Evolutionary conservation across 164 flowering plant genomes (phyloP), one percentile per base, ranked within the genome.

Genomic region (Paratinospora sagittata): DNA sequence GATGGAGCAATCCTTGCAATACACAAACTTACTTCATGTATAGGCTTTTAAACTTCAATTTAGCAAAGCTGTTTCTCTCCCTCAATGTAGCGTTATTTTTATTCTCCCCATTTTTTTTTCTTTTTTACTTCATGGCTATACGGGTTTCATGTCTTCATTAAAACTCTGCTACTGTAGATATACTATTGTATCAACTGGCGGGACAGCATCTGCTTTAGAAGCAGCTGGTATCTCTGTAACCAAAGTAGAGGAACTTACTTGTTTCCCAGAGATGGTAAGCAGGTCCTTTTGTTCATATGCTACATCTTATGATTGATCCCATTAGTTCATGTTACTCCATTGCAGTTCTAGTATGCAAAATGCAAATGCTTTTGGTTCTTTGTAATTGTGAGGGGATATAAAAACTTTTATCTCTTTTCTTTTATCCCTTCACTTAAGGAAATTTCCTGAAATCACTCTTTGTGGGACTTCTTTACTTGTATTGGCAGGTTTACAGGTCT

Each of bases 131-230:
- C 37, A 6, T 36, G 37, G 52, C 26, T 62, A 11, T 21, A 12
- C 5, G 1, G 0, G 27, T 6, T 21, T 58, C 19, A 58, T 41
- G 45, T 23, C 24, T 3, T 10, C 41, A 26, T 66, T 58, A 27
- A 49, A 23, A 1, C 8, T 39, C 3, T 77, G 8, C 8, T 24
- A 23, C 23, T 64, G 27, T 68, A 96, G 99, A 73, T 90, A 85
- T 78, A 84, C 86, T 13, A 85, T 96, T 80, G 97, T 96, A 76
- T 96, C 99, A 67, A 96, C 99, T 75, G 99, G 99, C 79, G 99
- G 99, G 73, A 96, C 99, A 14, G 93, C 98, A 71, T 78, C 91
- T 74, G 78, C 97, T 70, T 82, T 96, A 73, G 92, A 88, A 78
- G 79, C 67, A 76, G 85, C 87, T 77, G 99, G 97, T 47, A 79